A percentile compares a stretch with the other conserved stretches of the same genome.
Evolutionary conservation across 2,329 filamentous ascomycete species (phyloP).

Genomic region (Tolypocladium pustulatum): DNA sequence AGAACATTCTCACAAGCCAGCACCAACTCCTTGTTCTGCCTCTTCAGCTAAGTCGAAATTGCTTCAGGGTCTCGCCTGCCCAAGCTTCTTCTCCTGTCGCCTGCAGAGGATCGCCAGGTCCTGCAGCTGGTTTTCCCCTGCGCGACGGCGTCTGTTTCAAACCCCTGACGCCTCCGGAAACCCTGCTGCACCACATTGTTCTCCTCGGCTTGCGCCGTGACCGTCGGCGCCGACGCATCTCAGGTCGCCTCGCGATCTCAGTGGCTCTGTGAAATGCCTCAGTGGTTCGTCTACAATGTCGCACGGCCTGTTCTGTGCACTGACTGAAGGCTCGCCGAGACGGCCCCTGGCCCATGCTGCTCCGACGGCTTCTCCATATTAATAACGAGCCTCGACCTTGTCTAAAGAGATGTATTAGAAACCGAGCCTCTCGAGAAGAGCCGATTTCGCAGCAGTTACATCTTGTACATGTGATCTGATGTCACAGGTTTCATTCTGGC

Average conservation of each 20-base stretch:
- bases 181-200: background rate
- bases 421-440: background rate
- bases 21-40: background rate
- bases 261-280: background rate
- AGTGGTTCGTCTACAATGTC: background rate
- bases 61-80: background rate
- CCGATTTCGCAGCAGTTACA: background rate
- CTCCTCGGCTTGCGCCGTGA: background rate
- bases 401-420: background rate
- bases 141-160: slow-evolving; percentile 9
- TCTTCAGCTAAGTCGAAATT: background rate
- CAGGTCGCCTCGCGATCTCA: background rate
- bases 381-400: background rate
- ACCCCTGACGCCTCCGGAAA: slow-evolving; percentile 1
- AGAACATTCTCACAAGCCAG: background rate
- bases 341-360: background rate
- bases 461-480: background rate
- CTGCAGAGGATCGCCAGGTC: background rate
- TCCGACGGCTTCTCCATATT: background rate
- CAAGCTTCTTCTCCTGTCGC: too few species aligned
- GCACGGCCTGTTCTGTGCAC: background rate
- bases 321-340: background rate
- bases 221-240: background rate
- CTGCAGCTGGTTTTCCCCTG: background rate
- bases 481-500: background rate